Conservation (phyloP, 805 yeast species). For the Teunomyces atbi region DNA sequence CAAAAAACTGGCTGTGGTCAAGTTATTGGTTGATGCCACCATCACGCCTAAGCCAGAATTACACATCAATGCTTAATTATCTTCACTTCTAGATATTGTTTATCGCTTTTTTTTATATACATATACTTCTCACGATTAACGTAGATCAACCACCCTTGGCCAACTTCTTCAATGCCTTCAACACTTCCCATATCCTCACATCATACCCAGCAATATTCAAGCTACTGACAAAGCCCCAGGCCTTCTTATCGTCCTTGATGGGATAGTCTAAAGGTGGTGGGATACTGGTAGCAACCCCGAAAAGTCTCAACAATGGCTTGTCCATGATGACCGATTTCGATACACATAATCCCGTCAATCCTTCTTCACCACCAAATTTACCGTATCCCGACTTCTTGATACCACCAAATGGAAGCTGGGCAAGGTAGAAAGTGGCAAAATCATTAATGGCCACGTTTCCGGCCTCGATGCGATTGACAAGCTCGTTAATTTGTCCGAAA, state of each 20-base stretch:
- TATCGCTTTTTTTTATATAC: conserved; percentile 6
- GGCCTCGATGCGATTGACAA: conserved; percentile 63
- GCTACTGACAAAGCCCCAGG: conserved; percentile 85
- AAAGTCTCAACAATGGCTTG: conserved; percentile 57
- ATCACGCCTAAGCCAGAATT: conserved; percentile 76
- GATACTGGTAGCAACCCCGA: conserved; percentile 68
- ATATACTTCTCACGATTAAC: conserved; percentile 1
- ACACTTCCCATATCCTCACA: conserved; percentile 63
- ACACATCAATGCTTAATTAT: conserved; percentile 66
- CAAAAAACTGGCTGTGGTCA: conserved; percentile 67
- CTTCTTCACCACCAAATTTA: conserved; percentile 97
- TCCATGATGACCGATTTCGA: conserved; percentile 89
- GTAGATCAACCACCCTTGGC: conserved; percentile 29
- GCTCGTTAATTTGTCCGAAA: conserved; percentile 53
- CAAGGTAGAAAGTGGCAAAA: conserved; percentile 93
- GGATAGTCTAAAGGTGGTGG: conserved; percentile 94
- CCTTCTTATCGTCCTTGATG: conserved; percentile 70
- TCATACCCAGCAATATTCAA: conserved; percentile 86
- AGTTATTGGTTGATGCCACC: conserved; percentile 76
- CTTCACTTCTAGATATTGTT: conserved; percentile 4
- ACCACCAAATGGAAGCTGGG: conserved; percentile 98
- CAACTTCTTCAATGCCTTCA: conserved; percentile 37
- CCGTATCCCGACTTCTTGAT: conserved; percentile 92
- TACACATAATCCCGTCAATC: conserved; percentile 82
- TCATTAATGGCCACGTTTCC: conserved; percentile 98